phyloP scores from a whole-genome alignment of 2,329 filamentous ascomycete species.

The Colletotrichum chrysophilum region DNA sequence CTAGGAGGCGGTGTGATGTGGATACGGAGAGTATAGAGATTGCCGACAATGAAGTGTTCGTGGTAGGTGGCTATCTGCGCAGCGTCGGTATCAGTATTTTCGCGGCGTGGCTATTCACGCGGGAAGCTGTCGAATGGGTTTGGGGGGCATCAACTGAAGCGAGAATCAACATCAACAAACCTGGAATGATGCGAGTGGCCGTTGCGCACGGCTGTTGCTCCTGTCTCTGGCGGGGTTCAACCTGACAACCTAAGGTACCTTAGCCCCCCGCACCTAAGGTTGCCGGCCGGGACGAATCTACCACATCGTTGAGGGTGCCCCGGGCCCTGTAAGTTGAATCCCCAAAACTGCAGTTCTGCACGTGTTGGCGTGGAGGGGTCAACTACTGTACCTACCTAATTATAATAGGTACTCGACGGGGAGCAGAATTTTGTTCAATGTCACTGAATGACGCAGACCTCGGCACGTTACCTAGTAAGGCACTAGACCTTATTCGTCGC shows the following conservation, averaged over 20 bases:
- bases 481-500: background rate
- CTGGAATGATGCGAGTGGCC: background rate
- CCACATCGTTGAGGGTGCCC: background rate
- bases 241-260: background rate
- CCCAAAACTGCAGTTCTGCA: slow-evolving; percentile 6
- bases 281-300: background rate
- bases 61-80: background rate
- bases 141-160: slow-evolving; percentile 23
- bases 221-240: background rate
- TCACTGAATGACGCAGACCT: slow-evolving; percentile 3
- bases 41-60: background rate
- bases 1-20: background rate
- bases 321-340: background rate
- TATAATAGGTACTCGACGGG: background rate
- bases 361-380: background rate
- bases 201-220: background rate
- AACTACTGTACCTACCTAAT: background rate
- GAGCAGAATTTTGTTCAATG: background rate
- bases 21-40: background rate
- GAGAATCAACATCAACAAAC: background rate
- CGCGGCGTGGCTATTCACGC: background rate
- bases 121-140: slow-evolving; percentile 7
- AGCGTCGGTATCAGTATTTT: background rate
- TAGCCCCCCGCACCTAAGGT: background rate
- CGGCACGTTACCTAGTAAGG: background rate